Percentiles rank a stretch among this genome's conserved stretches.
phyloP scores from a whole-genome alignment of 345 rosid species.

The Sisymbrium irio region DNA sequence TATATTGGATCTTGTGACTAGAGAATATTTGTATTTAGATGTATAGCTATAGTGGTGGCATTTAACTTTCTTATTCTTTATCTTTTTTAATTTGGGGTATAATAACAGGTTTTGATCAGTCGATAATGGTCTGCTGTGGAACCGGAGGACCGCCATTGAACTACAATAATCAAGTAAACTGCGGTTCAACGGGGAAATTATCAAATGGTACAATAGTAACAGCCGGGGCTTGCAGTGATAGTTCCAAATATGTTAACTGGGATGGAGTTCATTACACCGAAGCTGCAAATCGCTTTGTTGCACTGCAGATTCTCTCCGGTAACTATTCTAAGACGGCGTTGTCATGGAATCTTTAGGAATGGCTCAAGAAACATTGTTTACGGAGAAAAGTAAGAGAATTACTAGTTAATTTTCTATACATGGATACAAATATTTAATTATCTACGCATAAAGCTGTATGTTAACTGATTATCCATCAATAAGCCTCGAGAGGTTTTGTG shows the following conservation, averaged over 20 bases:
- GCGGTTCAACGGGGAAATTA: slow-evolving; percentile 68
- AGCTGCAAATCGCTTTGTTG: slow-evolving; percentile 75
- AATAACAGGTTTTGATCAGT: slow-evolving; percentile 85
- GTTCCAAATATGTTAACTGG: slow-evolving; percentile 86
- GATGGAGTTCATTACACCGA: slow-evolving; percentile 95
- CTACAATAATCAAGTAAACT: slow-evolving; percentile 55
- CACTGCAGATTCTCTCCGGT: slow-evolving; percentile 75
- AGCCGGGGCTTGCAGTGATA: slow-evolving; percentile 59
- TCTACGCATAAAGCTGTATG: neutral
- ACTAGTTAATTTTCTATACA: neutral
- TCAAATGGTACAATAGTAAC: slow-evolving; percentile 54
- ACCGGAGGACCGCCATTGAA: slow-evolving; percentile 86
- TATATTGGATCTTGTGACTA: no score
- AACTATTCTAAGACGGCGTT: slow-evolving; percentile 66
- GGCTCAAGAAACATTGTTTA: neutral
- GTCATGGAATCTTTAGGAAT: slow-evolving; percentile 17
- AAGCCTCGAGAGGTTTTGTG: neutral
- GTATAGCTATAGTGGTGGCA: no score
- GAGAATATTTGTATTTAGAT: no score
- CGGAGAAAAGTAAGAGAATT: neutral
- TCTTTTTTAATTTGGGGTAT: neutral
- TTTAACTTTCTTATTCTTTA: no score
- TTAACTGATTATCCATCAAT: neutral
- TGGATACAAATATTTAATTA: neutral
- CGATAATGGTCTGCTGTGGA: slow-evolving; percentile 92